Percentiles rank a stretch among this genome's conserved stretches.
Evolutionary conservation across 345 rosid genomes (phyloP).

Genomic region (Eucalyptus pauciflora): DNA sequence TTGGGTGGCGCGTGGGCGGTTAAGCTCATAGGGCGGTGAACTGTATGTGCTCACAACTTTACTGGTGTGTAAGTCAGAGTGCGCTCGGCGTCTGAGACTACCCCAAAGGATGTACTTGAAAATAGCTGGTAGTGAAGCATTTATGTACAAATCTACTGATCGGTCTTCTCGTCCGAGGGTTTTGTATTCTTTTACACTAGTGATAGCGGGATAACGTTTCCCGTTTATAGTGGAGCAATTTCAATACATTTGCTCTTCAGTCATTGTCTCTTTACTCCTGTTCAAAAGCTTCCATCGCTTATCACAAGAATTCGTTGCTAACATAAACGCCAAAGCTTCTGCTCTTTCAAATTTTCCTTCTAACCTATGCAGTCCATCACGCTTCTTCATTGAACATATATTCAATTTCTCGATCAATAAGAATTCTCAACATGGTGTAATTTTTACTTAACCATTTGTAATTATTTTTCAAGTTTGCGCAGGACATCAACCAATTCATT

Average conservation of each 20-base stretch:
- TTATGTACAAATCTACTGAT: background rate
- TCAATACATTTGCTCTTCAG: background rate
- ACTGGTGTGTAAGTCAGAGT: background rate
- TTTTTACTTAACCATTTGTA: background rate
- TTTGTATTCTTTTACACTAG: background rate
- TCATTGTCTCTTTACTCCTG: background rate
- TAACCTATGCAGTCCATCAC: background rate
- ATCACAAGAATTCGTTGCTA: background rate
- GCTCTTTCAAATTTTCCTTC: background rate
- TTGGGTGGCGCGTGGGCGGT: constrained; percentile 93
- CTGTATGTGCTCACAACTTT: background rate
- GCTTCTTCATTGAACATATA: background rate
- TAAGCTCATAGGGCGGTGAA: constrained; percentile 73
- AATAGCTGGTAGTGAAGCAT: background rate
- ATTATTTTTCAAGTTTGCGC: background rate
- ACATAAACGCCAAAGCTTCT: background rate
- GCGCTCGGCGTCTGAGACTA: background rate
- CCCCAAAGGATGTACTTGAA: background rate
- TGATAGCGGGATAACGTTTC: background rate
- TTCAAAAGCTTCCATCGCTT: background rate
- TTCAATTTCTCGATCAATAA: background rate
- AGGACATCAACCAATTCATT: background rate
- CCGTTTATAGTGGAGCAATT: background rate
- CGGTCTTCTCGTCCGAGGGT: background rate
- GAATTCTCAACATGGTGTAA: background rate